Evolutionary conservation across 129 eudicot genomes (phyloP), one percentile per base, ranked within the genome.

Genomic region (Flaveria sonorensis): DNA sequence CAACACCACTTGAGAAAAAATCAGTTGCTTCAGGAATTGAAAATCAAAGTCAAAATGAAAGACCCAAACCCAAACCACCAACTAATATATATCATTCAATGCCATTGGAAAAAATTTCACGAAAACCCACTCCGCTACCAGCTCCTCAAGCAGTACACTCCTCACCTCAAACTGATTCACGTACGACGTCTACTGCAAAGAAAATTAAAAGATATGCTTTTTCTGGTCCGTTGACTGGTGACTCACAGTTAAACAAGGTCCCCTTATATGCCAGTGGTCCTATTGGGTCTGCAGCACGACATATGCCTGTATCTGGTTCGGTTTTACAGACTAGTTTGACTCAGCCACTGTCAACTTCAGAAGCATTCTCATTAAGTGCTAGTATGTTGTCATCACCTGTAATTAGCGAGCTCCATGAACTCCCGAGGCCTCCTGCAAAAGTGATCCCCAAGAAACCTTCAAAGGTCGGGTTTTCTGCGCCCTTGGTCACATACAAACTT

Each of bases 321-420:
- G 77, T 86, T 64, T 75, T 84, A 81, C 88, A 82, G n/a, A 83
- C 75, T 40, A 80, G 92, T 61, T 45, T 79, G 78, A 86, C 84
- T 43, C 79, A 66, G 69, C 93, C 93, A 16, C 26, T 82, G 53
- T 83, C 92, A 36, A 20, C 90, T 18, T 82, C 86, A 14, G 84
- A 81, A 62, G 46, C 69, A 51, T 81, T 32, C 51, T 85, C 73
- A 61, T 78, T 60, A 59, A 89, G 40, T 46, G 79, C 81, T 77
- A 80, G 79, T 45, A 71, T 86, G 73, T 75, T 62, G 24, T 88
- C 92, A 1, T 84, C 86, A 39, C 98, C 96, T 51, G 84, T 59
- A 75, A 90, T 90, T 56, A 93, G 89, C 19, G 96, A 93, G 77
- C 98, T 93, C 72, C 98, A 93, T 65, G 96, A 90, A 81, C 98